Evolutionary conservation across 768 basidiomycete genomes (phyloP).

Genomic region (Suillus bovinus): DNA sequence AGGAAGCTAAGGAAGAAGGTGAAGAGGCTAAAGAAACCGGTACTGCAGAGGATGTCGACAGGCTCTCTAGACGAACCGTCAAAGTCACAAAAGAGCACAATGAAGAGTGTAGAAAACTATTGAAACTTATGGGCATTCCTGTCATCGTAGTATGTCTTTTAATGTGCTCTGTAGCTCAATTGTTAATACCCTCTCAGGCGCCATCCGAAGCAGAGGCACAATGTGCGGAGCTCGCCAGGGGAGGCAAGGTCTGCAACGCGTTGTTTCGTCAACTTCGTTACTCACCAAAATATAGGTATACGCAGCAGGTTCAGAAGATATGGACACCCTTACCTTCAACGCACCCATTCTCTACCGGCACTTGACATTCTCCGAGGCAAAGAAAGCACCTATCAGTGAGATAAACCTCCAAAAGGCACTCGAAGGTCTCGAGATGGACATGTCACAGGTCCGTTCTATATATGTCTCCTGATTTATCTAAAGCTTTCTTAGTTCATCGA

Average conservation of each 20-base stretch:
- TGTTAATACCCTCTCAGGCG: conserved; percentile 52
- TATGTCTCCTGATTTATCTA: neutral
- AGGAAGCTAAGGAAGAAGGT: conserved; percentile 92
- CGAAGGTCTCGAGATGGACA: conserved; percentile 88
- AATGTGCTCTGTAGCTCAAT: neutral
- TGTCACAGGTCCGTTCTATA: conserved; percentile 68
- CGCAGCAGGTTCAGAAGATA: conserved; percentile 97
- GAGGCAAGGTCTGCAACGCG: conserved; percentile 67
- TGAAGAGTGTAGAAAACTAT: conserved; percentile 86
- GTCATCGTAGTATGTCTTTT: conserved; percentile 73
- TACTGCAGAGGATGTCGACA: conserved; percentile 91
- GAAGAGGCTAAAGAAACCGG: conserved; percentile 97
- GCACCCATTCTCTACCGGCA: conserved; percentile 92
- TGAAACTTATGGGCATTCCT: conserved; percentile 96
- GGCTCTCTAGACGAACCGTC: conserved; percentile 86
- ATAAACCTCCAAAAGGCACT: conserved; percentile 82
- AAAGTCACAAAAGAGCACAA: conserved; percentile 96
- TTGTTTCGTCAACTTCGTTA: neutral
- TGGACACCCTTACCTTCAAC: conserved; percentile 98
- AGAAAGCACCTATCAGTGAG: conserved; percentile 94
- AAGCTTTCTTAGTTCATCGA: conserved; percentile 76
- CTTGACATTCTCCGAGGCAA: conserved; percentile 96
- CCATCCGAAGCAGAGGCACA: conserved; percentile 99
- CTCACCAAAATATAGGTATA: conserved; percentile 61
- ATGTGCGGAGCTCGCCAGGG: conserved; percentile 96